phyloP scores from a whole-genome alignment of 2,329 filamentous ascomycete species.

The Phaeosphaeria sp. region DNA sequence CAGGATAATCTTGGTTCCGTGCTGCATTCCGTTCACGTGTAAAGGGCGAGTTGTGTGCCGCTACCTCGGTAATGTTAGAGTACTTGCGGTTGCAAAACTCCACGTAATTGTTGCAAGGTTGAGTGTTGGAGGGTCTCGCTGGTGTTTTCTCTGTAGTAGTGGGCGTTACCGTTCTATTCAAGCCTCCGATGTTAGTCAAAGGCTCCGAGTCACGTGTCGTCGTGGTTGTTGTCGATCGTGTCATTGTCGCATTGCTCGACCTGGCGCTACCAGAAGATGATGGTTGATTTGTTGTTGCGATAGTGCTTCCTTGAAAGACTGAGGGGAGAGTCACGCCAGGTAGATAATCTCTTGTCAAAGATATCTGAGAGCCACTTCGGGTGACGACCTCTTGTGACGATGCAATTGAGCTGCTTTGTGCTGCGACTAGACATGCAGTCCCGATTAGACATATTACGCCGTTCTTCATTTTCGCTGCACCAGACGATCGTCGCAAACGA shows the following conservation, averaged over 20 bases:
- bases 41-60: slow-evolving; percentile 51
- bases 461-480: slow-evolving; percentile 27
- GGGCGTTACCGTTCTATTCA: slow-evolving; percentile 33
- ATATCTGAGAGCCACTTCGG: slow-evolving; percentile 26
- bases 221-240: slow-evolving; percentile 18
- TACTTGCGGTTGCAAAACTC: slow-evolving; percentile 50
- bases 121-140: slow-evolving; percentile 46
- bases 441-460: slow-evolving; percentile 27
- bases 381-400: slow-evolving; percentile 32
- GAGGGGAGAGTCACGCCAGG: slow-evolving; percentile 36
- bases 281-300: slow-evolving; percentile 26
- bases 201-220: slow-evolving; percentile 18
- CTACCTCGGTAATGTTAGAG: slow-evolving; percentile 51
- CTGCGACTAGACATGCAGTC: slow-evolving; percentile 30
- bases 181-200: slow-evolving; percentile 36
- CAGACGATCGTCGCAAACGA: neutral
- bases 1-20: slow-evolving; percentile 45
- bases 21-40: slow-evolving; percentile 41
- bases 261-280: slow-evolving; percentile 21
- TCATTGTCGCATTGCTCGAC: slow-evolving; percentile 30
- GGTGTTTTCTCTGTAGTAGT: slow-evolving; percentile 32
- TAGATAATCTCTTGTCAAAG: slow-evolving; percentile 22
- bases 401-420: slow-evolving; percentile 32
- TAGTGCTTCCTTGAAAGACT: slow-evolving; percentile 36
- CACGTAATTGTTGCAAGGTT: slow-evolving; percentile 51